These are phyloP conservation scores for Picea abies DNA, from an alignment of 83 land plant species.

Conservation along the genomic window DNA sequence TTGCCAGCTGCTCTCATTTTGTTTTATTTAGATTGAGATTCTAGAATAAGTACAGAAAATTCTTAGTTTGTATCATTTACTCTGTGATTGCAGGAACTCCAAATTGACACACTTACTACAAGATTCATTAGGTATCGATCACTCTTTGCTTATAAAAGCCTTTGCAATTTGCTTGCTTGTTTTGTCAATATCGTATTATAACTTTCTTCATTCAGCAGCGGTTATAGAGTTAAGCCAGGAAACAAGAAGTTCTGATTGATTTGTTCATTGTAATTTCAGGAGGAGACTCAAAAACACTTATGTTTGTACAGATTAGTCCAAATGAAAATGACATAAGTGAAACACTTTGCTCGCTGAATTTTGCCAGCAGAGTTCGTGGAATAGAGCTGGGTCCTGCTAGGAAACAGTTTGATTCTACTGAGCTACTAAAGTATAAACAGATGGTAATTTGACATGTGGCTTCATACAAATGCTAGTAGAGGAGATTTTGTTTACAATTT, in stretches of 20 bases:
- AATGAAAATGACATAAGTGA: slow-evolving; percentile 86
- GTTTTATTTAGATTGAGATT: not conserved
- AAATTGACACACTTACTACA: slow-evolving; percentile 98
- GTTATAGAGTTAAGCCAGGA: not conserved
- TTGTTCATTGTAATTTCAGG: slow-evolving; percentile 46
- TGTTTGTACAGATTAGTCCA: slow-evolving; percentile 99
- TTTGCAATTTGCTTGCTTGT: not conserved
- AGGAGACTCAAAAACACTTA: slow-evolving; percentile 96
- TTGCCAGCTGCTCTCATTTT: not conserved
- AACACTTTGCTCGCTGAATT: slow-evolving; percentile 92
- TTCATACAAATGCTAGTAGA: not conserved
- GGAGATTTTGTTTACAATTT: not conserved
- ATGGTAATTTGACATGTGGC: slow-evolving; percentile 58
- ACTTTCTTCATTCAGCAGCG: not conserved
- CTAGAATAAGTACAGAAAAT: not conserved
- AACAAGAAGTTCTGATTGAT: not conserved
- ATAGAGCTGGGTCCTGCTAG: slow-evolving; percentile 93
- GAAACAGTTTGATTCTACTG: slow-evolving; percentile 77
- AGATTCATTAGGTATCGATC: slow-evolving; percentile 88
- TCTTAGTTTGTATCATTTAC: slow-evolving; percentile 1
- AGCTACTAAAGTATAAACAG: slow-evolving; percentile 76
- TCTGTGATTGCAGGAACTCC: slow-evolving; percentile 73
- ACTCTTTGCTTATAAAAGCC: not conserved
- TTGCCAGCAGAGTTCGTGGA: slow-evolving; percentile 98
- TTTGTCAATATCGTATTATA: not conserved